Conservation (phyloP, 495 filamentous ascomycete species). For the Penicillium desertorum region DNA sequence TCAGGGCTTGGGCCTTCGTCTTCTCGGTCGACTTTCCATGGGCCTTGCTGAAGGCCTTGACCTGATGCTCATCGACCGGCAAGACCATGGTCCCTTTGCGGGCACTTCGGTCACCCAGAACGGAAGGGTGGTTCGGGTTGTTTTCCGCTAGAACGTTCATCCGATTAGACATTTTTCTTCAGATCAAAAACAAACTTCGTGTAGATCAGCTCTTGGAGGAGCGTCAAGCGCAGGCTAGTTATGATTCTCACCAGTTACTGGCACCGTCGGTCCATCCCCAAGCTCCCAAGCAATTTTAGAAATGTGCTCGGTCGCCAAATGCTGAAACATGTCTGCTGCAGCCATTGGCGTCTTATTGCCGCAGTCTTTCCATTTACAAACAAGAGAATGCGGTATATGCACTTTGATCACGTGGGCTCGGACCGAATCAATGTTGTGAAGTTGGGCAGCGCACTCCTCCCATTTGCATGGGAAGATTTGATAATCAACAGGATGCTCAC, state of each 20-base stretch:
- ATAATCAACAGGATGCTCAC: constrained; percentile 26
- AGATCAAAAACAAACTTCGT: constrained; percentile 2
- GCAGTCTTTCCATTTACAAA: constrained; percentile 41
- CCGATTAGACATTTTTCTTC: constrained; percentile 19
- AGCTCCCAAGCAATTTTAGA: constrained; percentile 58
- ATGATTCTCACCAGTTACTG: constrained; percentile 47
- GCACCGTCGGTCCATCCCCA: constrained; percentile 62
- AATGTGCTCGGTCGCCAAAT: constrained; percentile 63
- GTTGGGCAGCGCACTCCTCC: constrained; percentile 63
- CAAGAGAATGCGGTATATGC: constrained; percentile 39
- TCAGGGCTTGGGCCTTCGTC: constrained; percentile 41
- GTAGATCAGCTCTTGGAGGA: constrained; percentile 15
- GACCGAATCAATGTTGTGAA: constrained; percentile 73
- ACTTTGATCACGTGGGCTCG: constrained; percentile 64
- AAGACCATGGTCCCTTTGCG: constrained; percentile 31
- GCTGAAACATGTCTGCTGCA: constrained; percentile 52
- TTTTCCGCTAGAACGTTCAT: constrained; percentile 12
- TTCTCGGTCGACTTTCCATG: constrained; percentile 40
- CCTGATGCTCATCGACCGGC: constrained; percentile 32
- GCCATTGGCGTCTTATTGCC: constrained; percentile 18
- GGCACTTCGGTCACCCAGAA: constrained; percentile 1
- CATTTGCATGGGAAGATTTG: constrained; percentile 61
- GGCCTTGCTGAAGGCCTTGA: constrained; percentile 40
- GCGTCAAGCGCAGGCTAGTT: constrained; percentile 20
- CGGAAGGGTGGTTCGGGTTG: background rate